A percentile compares a stretch with the other conserved stretches of the same genome.
These are phyloP conservation scores for Capronia epimyces DNA, from an alignment of 2,329 filamentous ascomycete genomes.

Conservation along the genomic window DNA sequence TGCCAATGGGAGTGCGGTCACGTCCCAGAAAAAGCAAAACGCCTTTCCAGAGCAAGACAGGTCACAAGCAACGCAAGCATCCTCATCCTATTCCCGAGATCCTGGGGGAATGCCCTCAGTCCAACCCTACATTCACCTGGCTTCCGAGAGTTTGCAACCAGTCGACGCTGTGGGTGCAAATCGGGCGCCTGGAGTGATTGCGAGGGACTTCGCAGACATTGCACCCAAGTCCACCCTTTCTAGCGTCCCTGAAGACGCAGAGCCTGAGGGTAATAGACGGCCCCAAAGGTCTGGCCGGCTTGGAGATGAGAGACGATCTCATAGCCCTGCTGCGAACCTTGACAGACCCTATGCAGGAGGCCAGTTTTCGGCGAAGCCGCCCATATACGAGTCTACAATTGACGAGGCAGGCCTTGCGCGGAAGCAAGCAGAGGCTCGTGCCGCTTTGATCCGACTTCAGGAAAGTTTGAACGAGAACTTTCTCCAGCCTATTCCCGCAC, in stretches of 20 bases:
- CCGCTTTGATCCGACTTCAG: slow-evolving; percentile 26
- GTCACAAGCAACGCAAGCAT: not conserved
- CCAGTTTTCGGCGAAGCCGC: not conserved
- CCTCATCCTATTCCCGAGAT: not conserved
- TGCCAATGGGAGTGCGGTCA: not conserved
- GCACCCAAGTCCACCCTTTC: slow-evolving; percentile 15
- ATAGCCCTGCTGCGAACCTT: slow-evolving; percentile 9
- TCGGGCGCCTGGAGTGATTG: slow-evolving; percentile 14
- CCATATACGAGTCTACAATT: slow-evolving; percentile 17
- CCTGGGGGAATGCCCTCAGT: not conserved
- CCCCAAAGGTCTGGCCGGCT: not conserved
- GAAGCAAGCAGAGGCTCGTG: slow-evolving; percentile 28
- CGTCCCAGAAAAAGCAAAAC: not conserved
- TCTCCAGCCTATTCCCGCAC: slow-evolving; percentile 10
- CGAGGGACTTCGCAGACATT: slow-evolving; percentile 24
- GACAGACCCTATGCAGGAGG: slow-evolving; percentile 1
- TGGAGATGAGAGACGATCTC: not conserved
- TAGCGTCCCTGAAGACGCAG: slow-evolving; percentile 16
- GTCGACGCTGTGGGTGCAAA: slow-evolving; percentile 10
- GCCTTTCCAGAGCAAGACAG: not conserved
- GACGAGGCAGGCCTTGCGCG: slow-evolving; percentile 25
- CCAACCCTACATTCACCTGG: slow-evolving; percentile 9
- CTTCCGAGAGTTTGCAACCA: slow-evolving; percentile 8
- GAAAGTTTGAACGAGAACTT: slow-evolving; percentile 27
- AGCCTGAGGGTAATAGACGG: slow-evolving; percentile 5